Conservation (phyloP, 805 yeast species). For the Schizosaccharomyces lindneri region DNA sequence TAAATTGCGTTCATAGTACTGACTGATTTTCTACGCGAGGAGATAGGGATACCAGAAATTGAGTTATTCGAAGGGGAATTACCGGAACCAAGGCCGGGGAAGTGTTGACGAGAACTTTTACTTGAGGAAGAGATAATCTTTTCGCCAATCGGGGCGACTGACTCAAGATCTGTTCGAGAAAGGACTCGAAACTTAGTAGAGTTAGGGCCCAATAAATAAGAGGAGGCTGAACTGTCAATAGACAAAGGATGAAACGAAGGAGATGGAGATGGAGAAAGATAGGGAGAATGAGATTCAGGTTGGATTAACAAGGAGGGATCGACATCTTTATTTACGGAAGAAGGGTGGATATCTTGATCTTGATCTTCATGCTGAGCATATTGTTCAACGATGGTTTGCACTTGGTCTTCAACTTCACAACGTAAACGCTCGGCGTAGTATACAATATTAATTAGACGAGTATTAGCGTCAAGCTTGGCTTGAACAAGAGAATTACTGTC, state of each 20-base stretch:
- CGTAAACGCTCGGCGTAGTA: constrained; percentile 54
- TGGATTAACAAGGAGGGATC: background rate
- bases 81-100: background rate
- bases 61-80: background rate
- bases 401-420: constrained; percentile 49
- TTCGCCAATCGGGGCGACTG: no score
- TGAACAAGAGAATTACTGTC: constrained; percentile 41
- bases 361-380: background rate
- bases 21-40: background rate
- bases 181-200: no score
- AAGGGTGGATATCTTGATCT: background rate
- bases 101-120: background rate
- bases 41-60: background rate
- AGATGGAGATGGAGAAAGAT: background rate
- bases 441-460: constrained; percentile 47
- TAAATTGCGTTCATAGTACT: background rate
- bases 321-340: no score
- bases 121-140: no score
- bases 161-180: no score
- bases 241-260: background rate
- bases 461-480: constrained; percentile 43
- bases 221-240: no score
- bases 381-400: constrained; percentile 27
- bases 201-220: no score
- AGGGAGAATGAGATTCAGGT: background rate